Evolutionary conservation across 2,329 filamentous ascomycete species (phyloP).

Genomic region (Ceratocystiopsis minuta): DNA sequence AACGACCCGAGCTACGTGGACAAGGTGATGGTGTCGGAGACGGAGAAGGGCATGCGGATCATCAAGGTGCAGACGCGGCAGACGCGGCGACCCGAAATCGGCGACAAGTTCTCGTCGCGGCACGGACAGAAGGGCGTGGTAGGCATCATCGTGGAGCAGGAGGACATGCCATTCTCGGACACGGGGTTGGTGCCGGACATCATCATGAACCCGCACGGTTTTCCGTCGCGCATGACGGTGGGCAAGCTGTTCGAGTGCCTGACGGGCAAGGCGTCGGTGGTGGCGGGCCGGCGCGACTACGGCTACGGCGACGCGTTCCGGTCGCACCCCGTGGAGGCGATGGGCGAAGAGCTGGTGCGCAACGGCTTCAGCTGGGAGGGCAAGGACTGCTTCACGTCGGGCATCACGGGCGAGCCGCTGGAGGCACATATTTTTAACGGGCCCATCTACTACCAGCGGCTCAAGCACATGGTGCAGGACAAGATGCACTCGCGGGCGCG

Average conservation of each 20-base stretch:
- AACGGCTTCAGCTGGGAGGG: slow-evolving; percentile 92
- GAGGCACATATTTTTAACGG: slow-evolving; percentile 97
- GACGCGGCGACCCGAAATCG: slow-evolving; percentile 82
- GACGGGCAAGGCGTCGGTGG: slow-evolving; percentile 79
- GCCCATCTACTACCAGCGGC: slow-evolving; percentile 96
- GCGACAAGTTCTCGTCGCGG: slow-evolving; percentile 96
- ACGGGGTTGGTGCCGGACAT: slow-evolving; percentile 86
- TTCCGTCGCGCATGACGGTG: slow-evolving; percentile 98
- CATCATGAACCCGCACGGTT: slow-evolving; percentile 99
- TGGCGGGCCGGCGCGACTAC: slow-evolving; percentile 74
- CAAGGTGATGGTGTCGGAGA: slow-evolving; percentile 86
- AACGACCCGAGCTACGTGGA: slow-evolving; percentile 80
- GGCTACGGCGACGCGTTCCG: slow-evolving; percentile 68
- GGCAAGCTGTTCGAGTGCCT: slow-evolving; percentile 93
- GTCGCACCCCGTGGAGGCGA: slow-evolving; percentile 69
- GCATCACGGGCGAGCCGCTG: slow-evolving; percentile 83
- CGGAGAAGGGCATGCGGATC: slow-evolving; percentile 68
- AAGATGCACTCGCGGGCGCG: slow-evolving; percentile 96
- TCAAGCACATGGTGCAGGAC: slow-evolving; percentile 99
- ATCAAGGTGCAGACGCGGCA: slow-evolving; percentile 95
- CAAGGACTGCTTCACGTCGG: slow-evolving; percentile 90
- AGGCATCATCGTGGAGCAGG: slow-evolving; percentile 89
- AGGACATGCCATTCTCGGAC: slow-evolving; percentile 93
- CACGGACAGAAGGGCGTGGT: slow-evolving; percentile 98
- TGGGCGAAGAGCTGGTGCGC: slow-evolving; percentile 67